Conservation (phyloP, 169 alveolate genomes). For the Eimeria brunetti region DNA sequence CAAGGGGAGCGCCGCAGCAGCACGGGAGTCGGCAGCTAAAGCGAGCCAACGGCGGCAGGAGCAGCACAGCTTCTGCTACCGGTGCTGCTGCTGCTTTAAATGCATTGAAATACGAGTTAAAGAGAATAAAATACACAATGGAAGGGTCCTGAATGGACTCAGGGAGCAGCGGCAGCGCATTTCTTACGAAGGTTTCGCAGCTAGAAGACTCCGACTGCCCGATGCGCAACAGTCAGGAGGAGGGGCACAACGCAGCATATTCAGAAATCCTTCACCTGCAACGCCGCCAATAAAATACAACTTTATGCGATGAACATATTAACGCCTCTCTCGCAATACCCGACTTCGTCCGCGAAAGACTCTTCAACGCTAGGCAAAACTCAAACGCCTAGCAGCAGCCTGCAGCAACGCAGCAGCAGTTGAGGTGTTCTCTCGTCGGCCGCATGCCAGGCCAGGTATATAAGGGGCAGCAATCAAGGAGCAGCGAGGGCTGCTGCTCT, state of each 20-base stretch:
- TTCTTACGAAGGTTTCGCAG: neutral
- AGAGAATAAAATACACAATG: neutral
- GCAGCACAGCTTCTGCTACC: neutral
- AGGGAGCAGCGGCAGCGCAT: neutral
- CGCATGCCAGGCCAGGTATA: conserved; percentile 27
- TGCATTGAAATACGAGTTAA: neutral
- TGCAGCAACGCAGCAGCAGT: conserved; percentile 12
- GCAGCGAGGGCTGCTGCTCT: neutral
- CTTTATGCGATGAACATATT: conserved; percentile 3
- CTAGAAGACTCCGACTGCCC: conserved; percentile 18
- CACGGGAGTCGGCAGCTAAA: neutral
- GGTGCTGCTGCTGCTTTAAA: neutral
- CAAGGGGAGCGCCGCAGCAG: neutral
- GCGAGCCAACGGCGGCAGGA: neutral
- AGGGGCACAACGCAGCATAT: conserved; percentile 56
- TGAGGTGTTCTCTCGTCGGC: conserved; percentile 9
- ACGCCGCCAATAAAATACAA: conserved; percentile 18
- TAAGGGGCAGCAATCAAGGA: neutral
- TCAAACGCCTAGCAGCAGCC: conserved; percentile 37
- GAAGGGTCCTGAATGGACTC: neutral
- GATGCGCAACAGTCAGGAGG: conserved; percentile 16
- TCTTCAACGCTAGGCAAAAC: too few relatives aligned
- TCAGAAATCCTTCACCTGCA: conserved; percentile 34
- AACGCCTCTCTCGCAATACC: neutral
- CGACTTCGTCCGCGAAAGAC: neutral